Evolutionary conservation across 495 filamentous ascomycete genomes (phyloP), one percentile per base, ranked within the genome.

Genomic region (Daldinia vernicosa): DNA sequence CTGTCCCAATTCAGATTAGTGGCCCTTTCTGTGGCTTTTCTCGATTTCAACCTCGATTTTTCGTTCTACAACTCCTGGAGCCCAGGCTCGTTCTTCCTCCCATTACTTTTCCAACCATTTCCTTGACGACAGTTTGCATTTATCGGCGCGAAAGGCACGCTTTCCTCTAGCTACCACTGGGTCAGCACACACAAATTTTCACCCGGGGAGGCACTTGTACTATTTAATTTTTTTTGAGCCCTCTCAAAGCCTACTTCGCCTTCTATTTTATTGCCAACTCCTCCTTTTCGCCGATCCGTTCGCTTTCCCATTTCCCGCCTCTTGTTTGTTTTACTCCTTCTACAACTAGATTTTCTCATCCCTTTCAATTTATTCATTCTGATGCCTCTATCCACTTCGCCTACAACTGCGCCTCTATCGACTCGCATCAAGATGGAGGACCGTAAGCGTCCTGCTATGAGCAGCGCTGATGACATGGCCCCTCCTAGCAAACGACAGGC

Each of bases 401-500:
- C 86, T 78, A 85, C 89, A 80, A 85, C 90, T 81, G 81, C 84
- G 84, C 87, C 91, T 85, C 86, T 89, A 77, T 83, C 84, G 79
- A 81, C 80, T 78, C 78, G 83, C 80, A 84, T 90, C 87, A 97
- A 93, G 87, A 97, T 97, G 94, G 94, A 97, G 85, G 93, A 97
- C 85, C 93, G 94, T 88, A 97, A 97, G 86, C 89, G 93, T 88
- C 90, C 92, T 73, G 91, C 93, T 69, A 83, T 88, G 60, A 82
- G 84, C 77, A 90, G 89, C 72, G 82, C 87, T 76, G 93, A 94
- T 80, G 92, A 95, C 55, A 83, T 89, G 68, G 92, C 90, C 63
- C 94, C 93, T 45, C 92, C 93, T 8, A 88, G 85, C 75, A 97
- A 97, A 86, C 90, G 92, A 78, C 93, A 95, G 80, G 91, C 91